Evolutionary conservation across 208 protist genomes (phyloP), one percentile per base, ranked within the genome.

Genomic region (Acanthamoeba healyi): DNA sequence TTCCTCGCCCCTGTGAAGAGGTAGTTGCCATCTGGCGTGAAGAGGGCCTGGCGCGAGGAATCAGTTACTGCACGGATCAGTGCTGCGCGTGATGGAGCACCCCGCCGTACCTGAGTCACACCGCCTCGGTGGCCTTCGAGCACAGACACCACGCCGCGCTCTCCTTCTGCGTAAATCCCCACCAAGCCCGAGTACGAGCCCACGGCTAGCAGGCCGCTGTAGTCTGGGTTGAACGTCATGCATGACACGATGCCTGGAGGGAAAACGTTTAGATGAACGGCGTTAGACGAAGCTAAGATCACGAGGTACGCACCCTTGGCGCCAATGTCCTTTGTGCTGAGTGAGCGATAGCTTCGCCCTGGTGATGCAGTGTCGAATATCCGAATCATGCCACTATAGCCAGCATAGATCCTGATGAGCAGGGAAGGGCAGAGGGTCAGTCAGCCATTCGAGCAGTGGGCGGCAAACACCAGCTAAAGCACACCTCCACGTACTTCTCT

Each of bases 1-100:
- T 91, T 91, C 38, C 84, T 91, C 22, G 56, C 84, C 26, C 84
- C 84, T 10, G 84, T 72, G 56, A 91, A 91, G 32, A 91, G 84
- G n/a, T 74, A 91, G 77, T 86, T 86, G 26, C 77, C 77, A 22
- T 86, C 77, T 0, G 77, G 77, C 29, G 77, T 86, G 46, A 61
- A 86, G 1, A 86, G 77, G 32, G 46, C 77, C 77, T 86, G 77
- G 4, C 26, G 9, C 36, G 6, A 79, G 14, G 14, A 19, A 12
- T n/a, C n/a, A n/a, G n/a, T n/a, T n/a, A n/a, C n/a, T n/a, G n/a
- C n/a, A n/a, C n/a, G n/a, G n/a, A n/a, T n/a, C n/a, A n/a, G 70
- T 42, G 36, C n/a, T 54, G 6, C 10, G 15, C 15, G n/a, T 81
- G 70, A 32, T 7, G 36, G 19, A 10, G 36, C 44, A 15, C 12